phyloP scores from a whole-genome alignment of 257 asterid genomes.

The Capsicum baccatum region DNA sequence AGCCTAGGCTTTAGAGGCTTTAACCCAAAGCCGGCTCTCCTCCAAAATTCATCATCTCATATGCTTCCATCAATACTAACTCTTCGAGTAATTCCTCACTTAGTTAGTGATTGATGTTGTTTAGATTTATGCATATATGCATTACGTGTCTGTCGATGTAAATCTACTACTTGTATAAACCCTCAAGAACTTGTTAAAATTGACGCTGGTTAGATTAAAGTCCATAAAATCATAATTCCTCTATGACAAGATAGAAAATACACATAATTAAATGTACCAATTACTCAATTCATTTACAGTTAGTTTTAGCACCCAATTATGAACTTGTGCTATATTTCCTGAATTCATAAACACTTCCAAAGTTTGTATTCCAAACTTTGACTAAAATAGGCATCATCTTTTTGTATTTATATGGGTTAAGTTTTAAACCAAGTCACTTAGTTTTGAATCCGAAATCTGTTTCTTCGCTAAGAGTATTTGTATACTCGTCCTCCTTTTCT shows the following conservation, averaged over 20 bases:
- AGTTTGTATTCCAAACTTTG: too few species aligned
- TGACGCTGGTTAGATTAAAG: not conserved
- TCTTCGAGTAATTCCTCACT: too few species aligned
- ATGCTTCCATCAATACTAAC: conserved; percentile 26
- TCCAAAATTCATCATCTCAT: too few species aligned
- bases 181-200: not conserved
- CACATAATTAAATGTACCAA: not conserved
- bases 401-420: not conserved
- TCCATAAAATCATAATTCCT: not conserved
- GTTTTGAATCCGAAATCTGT: not conserved
- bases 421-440: not conserved
- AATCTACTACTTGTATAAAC: too few species aligned
- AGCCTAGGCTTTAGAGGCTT: too few species aligned
- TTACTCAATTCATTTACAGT: too few species aligned
- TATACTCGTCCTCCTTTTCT: not conserved
- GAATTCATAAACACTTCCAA: not conserved
- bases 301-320: not conserved
- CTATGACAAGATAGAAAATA: not conserved
- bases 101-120: too few species aligned
- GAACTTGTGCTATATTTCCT: not conserved
- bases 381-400: not conserved
- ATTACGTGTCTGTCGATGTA: too few species aligned
- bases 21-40: too few species aligned
- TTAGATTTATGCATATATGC: too few species aligned
- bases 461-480: not conserved